These are phyloP conservation scores for Xylaria sp. DNA, from an alignment of 2,329 filamentous ascomycete genomes.

Conservation along the genomic window DNA sequence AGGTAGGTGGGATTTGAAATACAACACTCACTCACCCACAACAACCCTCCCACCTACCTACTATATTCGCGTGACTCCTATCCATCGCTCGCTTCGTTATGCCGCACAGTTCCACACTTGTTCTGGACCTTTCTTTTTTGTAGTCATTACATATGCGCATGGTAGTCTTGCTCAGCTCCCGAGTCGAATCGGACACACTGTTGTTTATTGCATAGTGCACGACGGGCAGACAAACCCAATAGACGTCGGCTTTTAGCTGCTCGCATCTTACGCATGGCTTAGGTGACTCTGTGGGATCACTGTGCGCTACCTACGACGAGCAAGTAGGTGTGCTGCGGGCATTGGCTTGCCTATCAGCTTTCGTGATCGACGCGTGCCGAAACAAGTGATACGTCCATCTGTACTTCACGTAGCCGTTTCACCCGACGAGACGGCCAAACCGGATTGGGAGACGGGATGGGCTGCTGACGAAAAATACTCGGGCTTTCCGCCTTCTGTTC, in stretches of 20 bases:
- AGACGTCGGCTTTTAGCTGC: not conserved
- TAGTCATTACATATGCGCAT: not conserved
- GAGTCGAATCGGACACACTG: not conserved
- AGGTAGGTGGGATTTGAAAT: conserved; percentile 28
- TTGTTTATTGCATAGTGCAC: not conserved
- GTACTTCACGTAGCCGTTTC: conserved; percentile 26
- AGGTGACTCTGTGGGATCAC: too few species aligned
- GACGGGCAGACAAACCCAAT: not conserved
- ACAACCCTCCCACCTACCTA: not conserved
- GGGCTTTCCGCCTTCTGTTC: not conserved
- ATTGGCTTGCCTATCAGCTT: not conserved
- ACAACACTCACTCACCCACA: conserved; percentile 1
- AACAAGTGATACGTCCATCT: conserved; percentile 17
- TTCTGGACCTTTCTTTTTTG: conserved; percentile 19
- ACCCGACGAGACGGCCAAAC: conserved; percentile 21
- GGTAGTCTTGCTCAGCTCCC: not conserved
- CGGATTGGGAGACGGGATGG: conserved; percentile 8
- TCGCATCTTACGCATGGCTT: not conserved
- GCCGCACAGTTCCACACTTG: conserved; percentile 5
- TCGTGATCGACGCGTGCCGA: conserved; percentile 23
- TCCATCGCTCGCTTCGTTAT: conserved; percentile 12
- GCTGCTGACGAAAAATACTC: conserved; percentile 18
- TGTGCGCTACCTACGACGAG: not conserved
- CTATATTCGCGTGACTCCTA: conserved; percentile 8
- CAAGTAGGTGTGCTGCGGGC: not conserved